These are phyloP conservation scores for Sugiyamaella mastotermitis DNA, from an alignment of 805 yeast species.

Conservation along the genomic window DNA sequence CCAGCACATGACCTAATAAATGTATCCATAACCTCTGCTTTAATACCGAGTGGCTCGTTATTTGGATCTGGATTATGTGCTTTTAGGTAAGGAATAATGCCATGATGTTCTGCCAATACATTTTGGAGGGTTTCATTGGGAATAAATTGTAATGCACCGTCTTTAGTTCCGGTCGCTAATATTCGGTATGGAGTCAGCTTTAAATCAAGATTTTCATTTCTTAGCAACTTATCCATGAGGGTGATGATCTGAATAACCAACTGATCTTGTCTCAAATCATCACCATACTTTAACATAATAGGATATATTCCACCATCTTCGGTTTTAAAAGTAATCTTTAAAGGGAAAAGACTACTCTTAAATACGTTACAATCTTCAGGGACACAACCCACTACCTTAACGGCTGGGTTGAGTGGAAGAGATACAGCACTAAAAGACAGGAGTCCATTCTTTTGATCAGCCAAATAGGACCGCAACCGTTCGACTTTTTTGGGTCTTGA, in stretches of 20 bases:
- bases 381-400: constrained; percentile 65
- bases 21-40: constrained; percentile 76
- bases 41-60: constrained; percentile 35
- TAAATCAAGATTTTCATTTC: constrained; percentile 85
- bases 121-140: constrained; percentile 86
- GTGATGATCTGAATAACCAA: constrained; percentile 89
- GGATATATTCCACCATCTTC: constrained; percentile 50
- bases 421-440: constrained; percentile 48
- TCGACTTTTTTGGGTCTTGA: constrained; percentile 73
- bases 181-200: constrained; percentile 84
- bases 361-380: constrained; percentile 81
- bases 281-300: constrained; percentile 92
- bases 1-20: constrained; percentile 96
- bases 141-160: constrained; percentile 91
- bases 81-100: constrained; percentile 63
- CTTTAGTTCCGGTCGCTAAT: constrained; percentile 82
- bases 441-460: constrained; percentile 41
- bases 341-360: constrained; percentile 85
- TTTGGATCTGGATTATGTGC: constrained; percentile 52
- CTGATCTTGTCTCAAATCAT: constrained; percentile 93
- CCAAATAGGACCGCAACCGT: constrained; percentile 50
- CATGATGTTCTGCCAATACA: constrained; percentile 63
- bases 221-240: constrained; percentile 81
- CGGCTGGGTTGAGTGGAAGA: constrained; percentile 78
- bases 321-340: constrained; percentile 73